Conservation (phyloP, 176 grass and related monocot genomes). For the Carex parvula region DNA sequence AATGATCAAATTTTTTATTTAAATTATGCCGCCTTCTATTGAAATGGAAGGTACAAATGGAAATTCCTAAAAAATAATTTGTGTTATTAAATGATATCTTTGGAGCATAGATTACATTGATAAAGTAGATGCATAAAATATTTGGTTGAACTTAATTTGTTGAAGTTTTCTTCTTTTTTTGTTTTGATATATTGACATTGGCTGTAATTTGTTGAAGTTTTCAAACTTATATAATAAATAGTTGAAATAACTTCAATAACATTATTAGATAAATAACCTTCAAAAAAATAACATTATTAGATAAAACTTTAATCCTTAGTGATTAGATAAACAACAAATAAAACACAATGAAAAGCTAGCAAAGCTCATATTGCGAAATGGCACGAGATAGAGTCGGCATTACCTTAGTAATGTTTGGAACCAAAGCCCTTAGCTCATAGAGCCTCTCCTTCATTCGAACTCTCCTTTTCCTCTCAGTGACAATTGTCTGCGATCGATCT, state of each 20-base stretch:
- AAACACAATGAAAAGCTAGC: neutral
- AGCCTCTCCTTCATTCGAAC: conserved; percentile 94
- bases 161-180: no score
- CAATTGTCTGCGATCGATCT: conserved; percentile 82
- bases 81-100: neutral
- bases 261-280: neutral
- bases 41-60: neutral
- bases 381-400: neutral
- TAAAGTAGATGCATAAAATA: neutral
- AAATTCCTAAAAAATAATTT: neutral
- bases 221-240: neutral
- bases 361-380: neutral
- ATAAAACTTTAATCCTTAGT: neutral
- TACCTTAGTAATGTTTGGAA: conserved; percentile 94
- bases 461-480: conserved; percentile 83
- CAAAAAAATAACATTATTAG: no score
- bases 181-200: no score
- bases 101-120: neutral
- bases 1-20: neutral
- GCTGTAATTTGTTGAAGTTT: neutral
- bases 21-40: neutral
- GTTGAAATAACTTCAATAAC: neutral
- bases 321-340: neutral
- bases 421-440: conserved; percentile 80
- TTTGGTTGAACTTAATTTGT: neutral